These are phyloP conservation scores for Fraxinus xanthoxyloides DNA, from an alignment of 305 asterid species.

Conservation along the genomic window DNA sequence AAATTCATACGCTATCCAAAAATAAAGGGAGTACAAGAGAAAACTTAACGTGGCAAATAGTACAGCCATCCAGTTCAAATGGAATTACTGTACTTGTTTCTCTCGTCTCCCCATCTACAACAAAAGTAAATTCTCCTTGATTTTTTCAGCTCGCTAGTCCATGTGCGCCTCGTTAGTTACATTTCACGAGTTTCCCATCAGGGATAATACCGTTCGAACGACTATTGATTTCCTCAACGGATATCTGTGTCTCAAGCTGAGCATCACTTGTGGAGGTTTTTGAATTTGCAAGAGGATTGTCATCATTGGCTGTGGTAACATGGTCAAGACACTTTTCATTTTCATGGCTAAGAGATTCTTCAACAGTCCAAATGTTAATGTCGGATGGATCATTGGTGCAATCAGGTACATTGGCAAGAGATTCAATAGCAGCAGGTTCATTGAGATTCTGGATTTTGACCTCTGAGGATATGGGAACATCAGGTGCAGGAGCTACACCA, in stretches of 20 bases:
- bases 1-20: constrained; percentile 6
- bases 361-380: constrained; percentile 2
- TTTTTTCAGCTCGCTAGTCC: constrained; percentile 12
- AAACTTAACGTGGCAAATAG: background rate
- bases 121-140: background rate
- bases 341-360: constrained; percentile 1
- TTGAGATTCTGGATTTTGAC: constrained; percentile 18
- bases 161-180: background rate
- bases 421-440: constrained; percentile 21
- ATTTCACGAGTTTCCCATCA: constrained; percentile 17
- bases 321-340: background rate
- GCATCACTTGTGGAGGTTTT: constrained; percentile 16
- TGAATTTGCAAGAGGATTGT: background rate
- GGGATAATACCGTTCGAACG: constrained; percentile 19
- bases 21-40: constrained; percentile 8
- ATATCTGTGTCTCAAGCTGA: constrained; percentile 21
- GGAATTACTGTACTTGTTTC: background rate
- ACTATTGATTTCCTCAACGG: constrained; percentile 23
- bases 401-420: constrained; percentile 21
- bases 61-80: constrained; percentile 10
- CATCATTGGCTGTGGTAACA: constrained; percentile 9
- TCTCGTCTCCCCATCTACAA: constrained; percentile 14
- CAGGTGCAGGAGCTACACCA: constrained; percentile 12
- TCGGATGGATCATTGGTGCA: constrained; percentile 17
- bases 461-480: constrained; percentile 17